These are phyloP conservation scores for Fusarium sublunatum DNA, from an alignment of 2,329 filamentous ascomycete genomes.

Conservation along the genomic window DNA sequence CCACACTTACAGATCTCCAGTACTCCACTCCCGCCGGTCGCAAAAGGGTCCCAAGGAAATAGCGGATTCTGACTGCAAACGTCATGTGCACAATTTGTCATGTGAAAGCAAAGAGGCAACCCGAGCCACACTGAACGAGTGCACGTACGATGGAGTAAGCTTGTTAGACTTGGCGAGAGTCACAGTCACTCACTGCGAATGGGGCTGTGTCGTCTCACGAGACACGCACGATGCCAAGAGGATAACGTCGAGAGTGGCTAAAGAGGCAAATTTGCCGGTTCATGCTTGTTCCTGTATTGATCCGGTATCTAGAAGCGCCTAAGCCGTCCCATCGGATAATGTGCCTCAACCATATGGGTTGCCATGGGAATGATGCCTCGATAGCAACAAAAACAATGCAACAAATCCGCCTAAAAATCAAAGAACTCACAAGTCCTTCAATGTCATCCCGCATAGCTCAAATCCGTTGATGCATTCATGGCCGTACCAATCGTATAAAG, in stretches of 20 bases:
- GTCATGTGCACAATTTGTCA: slow-evolving; percentile 42
- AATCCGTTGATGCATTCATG: slow-evolving; percentile 38
- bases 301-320: slow-evolving; percentile 34
- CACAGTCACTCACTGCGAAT: not conserved
- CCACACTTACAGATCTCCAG: slow-evolving; percentile 28
- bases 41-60: slow-evolving; percentile 9
- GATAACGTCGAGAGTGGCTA: slow-evolving; percentile 11
- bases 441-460: slow-evolving; percentile 27
- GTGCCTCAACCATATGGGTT: slow-evolving; percentile 18
- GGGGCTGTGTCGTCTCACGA: slow-evolving; percentile 26
- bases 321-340: slow-evolving; percentile 24
- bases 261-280: slow-evolving; percentile 35
- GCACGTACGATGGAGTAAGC: slow-evolving; percentile 20
- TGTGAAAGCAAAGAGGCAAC: slow-evolving; percentile 38
- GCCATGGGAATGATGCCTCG: slow-evolving; percentile 7
- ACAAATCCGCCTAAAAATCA: slow-evolving; percentile 29
- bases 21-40: slow-evolving; percentile 29
- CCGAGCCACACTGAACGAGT: slow-evolving; percentile 31
- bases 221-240: slow-evolving; percentile 19
- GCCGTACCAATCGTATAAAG: slow-evolving; percentile 33
- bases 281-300: slow-evolving; percentile 36
- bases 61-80: slow-evolving; percentile 15
- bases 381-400: slow-evolving; percentile 30
- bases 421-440: slow-evolving; percentile 23
- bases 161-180: slow-evolving; percentile 10